phyloP scores from a whole-genome alignment of 208 protist species.

The Leishmania arabica region DNA sequence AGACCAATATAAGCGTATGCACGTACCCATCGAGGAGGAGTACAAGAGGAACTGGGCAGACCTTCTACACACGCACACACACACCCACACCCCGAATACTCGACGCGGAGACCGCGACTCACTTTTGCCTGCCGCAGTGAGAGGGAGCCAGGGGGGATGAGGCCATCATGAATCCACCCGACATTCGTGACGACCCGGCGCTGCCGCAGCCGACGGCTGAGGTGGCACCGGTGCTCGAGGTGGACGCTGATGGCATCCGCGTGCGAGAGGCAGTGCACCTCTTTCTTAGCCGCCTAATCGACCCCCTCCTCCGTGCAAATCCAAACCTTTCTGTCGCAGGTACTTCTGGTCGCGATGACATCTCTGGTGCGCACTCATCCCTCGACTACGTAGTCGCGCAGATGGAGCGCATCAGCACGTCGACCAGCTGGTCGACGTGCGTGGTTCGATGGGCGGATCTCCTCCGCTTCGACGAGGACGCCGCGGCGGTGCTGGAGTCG shows the following conservation, averaged over 20 bases:
- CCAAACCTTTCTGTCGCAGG: constrained; percentile 11
- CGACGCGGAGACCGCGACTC: no score
- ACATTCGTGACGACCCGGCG: constrained; percentile 58
- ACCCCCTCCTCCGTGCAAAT: constrained; percentile 44
- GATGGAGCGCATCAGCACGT: constrained; percentile 84
- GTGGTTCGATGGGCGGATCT: constrained; percentile 84
- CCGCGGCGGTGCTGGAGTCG: constrained; percentile 68
- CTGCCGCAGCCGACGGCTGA: constrained; percentile 49
- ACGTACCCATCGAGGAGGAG: not conserved
- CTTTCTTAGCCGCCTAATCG: constrained; percentile 81
- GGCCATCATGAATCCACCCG: constrained; percentile 47
- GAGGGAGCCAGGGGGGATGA: not conserved
- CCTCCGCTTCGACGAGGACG: constrained; percentile 74
- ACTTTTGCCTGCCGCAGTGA: not conserved
- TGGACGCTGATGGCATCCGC: constrained; percentile 73
- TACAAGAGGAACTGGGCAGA: not conserved
- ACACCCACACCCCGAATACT: not conserved
- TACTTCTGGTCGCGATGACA: not conserved
- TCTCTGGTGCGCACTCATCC: constrained; percentile 6
- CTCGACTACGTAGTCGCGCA: constrained; percentile 70
- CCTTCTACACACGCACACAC: not conserved
- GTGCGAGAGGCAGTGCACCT: constrained; percentile 79
- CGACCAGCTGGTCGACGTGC: constrained; percentile 74
- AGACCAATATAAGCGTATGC: not conserved
- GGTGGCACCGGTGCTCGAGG: constrained; percentile 50